A percentile compares a stretch with the other conserved stretches of the same genome.
These are phyloP conservation scores for Striga hermonthica DNA, from an alignment of 305 asterid genomes.

Conservation along the genomic window DNA sequence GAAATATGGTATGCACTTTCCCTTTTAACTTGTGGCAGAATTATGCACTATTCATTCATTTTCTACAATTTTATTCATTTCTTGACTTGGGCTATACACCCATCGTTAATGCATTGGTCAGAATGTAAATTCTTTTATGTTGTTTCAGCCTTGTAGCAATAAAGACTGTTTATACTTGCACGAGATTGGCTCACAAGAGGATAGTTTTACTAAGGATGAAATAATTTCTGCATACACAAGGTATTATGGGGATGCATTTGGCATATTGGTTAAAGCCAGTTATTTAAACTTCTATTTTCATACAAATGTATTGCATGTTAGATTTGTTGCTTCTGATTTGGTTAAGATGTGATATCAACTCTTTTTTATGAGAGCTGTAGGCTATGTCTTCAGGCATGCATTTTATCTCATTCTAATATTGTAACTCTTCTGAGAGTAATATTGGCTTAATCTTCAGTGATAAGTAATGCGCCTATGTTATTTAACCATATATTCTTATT, in stretches of 20 bases:
- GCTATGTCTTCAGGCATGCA: neutral
- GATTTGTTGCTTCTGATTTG: neutral
- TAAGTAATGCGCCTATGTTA: too few species aligned
- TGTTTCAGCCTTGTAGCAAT: slow-evolving; percentile 3
- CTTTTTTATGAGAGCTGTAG: neutral
- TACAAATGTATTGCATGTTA: neutral
- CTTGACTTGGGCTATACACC: neutral
- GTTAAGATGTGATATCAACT: neutral
- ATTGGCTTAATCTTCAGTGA: too few species aligned
- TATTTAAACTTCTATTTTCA: neutral
- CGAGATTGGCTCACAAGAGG: slow-evolving; percentile 8
- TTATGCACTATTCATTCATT: neutral
- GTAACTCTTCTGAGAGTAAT: neutral
- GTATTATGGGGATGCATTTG: slow-evolving; percentile 2
- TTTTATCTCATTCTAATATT: neutral
- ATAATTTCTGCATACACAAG: slow-evolving; percentile 10
- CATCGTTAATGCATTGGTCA: neutral
- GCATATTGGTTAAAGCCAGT: neutral
- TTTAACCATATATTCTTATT: too few species aligned
- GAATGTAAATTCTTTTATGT: neutral
- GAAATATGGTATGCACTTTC: slow-evolving; percentile 67
- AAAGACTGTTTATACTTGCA: slow-evolving; percentile 11
- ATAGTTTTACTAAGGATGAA: slow-evolving; percentile 12
- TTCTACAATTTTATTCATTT: neutral
- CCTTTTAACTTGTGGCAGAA: slow-evolving; percentile 23